Evolutionary conservation across 2,329 filamentous ascomycete genomes (phyloP).

Genomic region (Myriosclerotinia scirpicola): DNA sequence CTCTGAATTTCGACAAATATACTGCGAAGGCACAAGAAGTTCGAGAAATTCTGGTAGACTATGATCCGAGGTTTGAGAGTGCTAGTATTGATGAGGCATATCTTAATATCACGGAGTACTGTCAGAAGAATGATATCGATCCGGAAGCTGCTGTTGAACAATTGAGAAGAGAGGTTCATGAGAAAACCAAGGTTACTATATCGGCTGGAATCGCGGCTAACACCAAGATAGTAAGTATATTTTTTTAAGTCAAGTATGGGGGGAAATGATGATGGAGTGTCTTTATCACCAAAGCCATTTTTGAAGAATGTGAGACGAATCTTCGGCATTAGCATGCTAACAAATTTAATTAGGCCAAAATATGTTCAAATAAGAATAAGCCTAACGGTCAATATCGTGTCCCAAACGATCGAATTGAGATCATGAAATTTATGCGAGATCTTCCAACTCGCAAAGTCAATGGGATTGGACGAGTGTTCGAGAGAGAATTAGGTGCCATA

Average conservation of each 20-base stretch:
- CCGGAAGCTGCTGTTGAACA: slow-evolving; percentile 75
- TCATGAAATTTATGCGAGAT: slow-evolving; percentile 82
- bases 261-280: background rate
- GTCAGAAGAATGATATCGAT: slow-evolving; percentile 62
- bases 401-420: slow-evolving; percentile 66
- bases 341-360: slow-evolving; percentile 62
- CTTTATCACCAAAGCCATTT: background rate
- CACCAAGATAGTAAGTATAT: slow-evolving; percentile 61
- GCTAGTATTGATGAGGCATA: slow-evolving; percentile 97
- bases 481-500: slow-evolving; percentile 84
- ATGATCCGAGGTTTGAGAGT: slow-evolving; percentile 88
- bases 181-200: slow-evolving; percentile 79
- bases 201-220: slow-evolving; percentile 95
- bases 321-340: background rate
- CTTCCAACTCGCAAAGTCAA: slow-evolving; percentile 90
- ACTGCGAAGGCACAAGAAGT: slow-evolving; percentile 86
- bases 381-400: slow-evolving; percentile 89
- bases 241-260: background rate
- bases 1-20: slow-evolving; percentile 88
- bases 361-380: slow-evolving; percentile 93
- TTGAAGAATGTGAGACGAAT: background rate
- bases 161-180: slow-evolving; percentile 73
- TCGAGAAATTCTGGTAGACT: slow-evolving; percentile 76
- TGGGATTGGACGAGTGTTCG: slow-evolving; percentile 89
- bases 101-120: slow-evolving; percentile 90